Evolutionary conservation across 331 rosid species (phyloP), one percentile per base, ranked within the genome.

Genomic region (Malus hybrid): DNA sequence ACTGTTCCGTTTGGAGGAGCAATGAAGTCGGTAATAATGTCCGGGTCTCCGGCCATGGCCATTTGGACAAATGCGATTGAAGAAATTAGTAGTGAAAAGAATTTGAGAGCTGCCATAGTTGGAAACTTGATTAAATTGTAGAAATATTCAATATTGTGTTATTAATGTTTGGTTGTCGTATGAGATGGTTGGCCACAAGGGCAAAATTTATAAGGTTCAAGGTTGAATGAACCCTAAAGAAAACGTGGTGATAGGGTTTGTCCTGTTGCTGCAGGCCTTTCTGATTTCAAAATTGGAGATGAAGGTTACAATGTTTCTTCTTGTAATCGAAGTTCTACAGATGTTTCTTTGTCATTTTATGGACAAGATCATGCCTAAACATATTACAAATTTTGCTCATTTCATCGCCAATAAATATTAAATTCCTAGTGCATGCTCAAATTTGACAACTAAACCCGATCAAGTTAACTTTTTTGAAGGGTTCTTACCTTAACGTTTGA

Each of bases 301-400:
- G 75, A 71, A 53, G 29, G 55, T 56, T 53, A 34, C 75, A n/a
- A 71, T 71, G 75, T 32, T n/a, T 15, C 65, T 71, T 71, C 52
- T 55, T 53, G 20, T 71, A 32, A 34, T 18, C 9, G 52, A 14
- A 29, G 30, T 44, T 52, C 7, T 10, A 50, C 42, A 48, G 73
- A 48, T 50, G 62, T 28, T 10, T 3, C 4, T 69, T 48, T 50
- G 24, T 50, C 42, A 4, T 26, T 29, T 50, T 28, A n/a, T 36
- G 44, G 11, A 13, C 6, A 68, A 68, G 19, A 3, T 39, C 19
- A 15, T 15, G 19, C 42, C 20, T 22, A 24, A 44, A 20, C 13
- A 20, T 4, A 10, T 36, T 36, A 5, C 19, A 11, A 20, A 52
- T n/a, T 66, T 63, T 63, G 34, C 34, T 15, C 5, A 63, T 29